Evolutionary conservation across 2,329 filamentous ascomycete genomes (phyloP).

Genomic region (Lecanicillium sp.): DNA sequence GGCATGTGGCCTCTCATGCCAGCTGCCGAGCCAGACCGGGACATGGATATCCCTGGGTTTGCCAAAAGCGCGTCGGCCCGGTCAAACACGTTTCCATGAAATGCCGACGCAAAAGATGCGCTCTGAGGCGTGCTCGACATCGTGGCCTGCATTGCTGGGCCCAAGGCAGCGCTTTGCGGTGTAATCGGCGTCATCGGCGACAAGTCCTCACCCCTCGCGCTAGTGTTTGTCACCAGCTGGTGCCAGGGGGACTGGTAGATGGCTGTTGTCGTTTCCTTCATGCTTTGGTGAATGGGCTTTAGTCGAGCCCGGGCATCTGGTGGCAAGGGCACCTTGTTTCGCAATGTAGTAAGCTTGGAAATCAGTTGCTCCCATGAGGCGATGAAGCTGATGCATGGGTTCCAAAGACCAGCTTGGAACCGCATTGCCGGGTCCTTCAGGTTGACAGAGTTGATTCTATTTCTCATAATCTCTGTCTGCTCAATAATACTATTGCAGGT

Average conservation of each 20-base stretch:
- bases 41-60: constrained; percentile 50
- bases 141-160: constrained; percentile 83
- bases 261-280: constrained; percentile 69
- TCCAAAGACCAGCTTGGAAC: constrained; percentile 53
- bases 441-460: constrained; percentile 69
- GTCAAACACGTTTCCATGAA: constrained; percentile 52
- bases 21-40: constrained; percentile 10
- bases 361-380: constrained; percentile 62
- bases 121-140: constrained; percentile 64
- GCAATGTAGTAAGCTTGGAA: constrained; percentile 46
- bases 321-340: constrained; percentile 44
- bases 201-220: too few species aligned
- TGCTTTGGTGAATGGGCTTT: constrained; percentile 70
- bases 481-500: constrained; percentile 64
- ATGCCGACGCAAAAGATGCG: constrained; percentile 45
- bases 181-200: constrained; percentile 54
- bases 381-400: constrained; percentile 67
- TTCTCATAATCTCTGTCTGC: constrained; percentile 64
- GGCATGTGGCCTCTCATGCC: too few species aligned
- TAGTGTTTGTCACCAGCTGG: constrained; percentile 22
- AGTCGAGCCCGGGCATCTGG: constrained; percentile 66
- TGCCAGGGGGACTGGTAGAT: constrained; percentile 57
- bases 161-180: constrained; percentile 79
- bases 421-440: constrained; percentile 74
- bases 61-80: constrained; percentile 49